Evolutionary conservation across 192 early-diverging fungal species (phyloP), one percentile per base, ranked within the genome.

Genomic region (Endogone sp.): DNA sequence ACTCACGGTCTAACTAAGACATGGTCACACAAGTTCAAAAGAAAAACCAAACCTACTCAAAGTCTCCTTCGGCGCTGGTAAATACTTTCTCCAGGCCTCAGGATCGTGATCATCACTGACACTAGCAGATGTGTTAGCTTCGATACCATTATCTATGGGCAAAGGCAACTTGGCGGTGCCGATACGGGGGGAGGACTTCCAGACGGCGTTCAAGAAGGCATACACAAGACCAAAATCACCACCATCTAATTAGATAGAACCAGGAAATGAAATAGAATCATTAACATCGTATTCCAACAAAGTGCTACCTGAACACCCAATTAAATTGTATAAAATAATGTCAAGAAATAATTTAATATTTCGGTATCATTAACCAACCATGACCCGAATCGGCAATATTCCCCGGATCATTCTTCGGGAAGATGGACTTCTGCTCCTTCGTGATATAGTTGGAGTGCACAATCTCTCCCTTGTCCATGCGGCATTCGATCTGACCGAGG

Each of bases 141-240:
- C n/a, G n/a, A n/a, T n/a, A n/a, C n/a, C n/a, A n/a, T n/a, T n/a
- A n/a, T n/a, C n/a, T n/a, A n/a, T n/a, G n/a, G n/a, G n/a, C n/a
- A n/a, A n/a, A n/a, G n/a, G n/a, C n/a, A n/a, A n/a, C n/a, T n/a
- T n/a, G n/a, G n/a, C n/a, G n/a, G n/a, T n/a, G n/a, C n/a, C n/a
- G n/a, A n/a, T n/a, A n/a, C n/a, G n/a, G n/a, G 37, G 37, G 4
- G 4, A 44, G 13, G 37, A 44, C 37, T 44, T 44, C 37, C 37
- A 44, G 68, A 71, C 29, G 4, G 8, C 70, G 2, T 26, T 25
- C 28, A 56, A 13, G 57, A 71, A 71, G 8, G 60, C 16, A 30
- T 49, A 21, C 63, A 64, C 59, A 20, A 71, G 32, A 1, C 63
- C 70, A 56, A 71, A 28, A 26, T 71, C 70, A 56, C 70, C 70